Evolutionary conservation across 768 basidiomycete genomes (phyloP).

Genomic region (Podaxis rugospora): DNA sequence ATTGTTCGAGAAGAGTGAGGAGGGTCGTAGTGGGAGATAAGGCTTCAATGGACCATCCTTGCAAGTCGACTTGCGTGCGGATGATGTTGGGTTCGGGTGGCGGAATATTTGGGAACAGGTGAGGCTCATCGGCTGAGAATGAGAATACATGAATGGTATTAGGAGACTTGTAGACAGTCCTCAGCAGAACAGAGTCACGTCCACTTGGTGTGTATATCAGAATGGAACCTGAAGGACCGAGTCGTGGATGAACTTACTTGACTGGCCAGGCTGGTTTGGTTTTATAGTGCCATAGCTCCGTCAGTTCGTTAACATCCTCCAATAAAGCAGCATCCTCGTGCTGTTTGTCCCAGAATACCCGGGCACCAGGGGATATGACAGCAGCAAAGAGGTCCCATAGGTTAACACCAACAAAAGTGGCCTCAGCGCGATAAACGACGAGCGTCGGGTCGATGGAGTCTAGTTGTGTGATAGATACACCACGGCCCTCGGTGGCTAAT

Average conservation of each 20-base stretch:
- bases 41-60: slow-evolving; percentile 96
- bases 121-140: slow-evolving; percentile 88
- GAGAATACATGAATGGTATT: slow-evolving; percentile 93
- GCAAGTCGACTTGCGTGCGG: slow-evolving; percentile 94
- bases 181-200: slow-evolving; percentile 84
- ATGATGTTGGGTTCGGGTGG: slow-evolving; percentile 72
- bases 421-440: slow-evolving; percentile 94
- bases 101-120: slow-evolving; percentile 76
- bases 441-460: slow-evolving; percentile 97
- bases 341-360: slow-evolving; percentile 83
- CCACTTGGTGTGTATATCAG: slow-evolving; percentile 46
- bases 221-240: slow-evolving; percentile 3
- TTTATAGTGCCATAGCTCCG: slow-evolving; percentile 91
- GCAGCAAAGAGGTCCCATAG: slow-evolving; percentile 93
- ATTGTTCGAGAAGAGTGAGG: slow-evolving; percentile 92
- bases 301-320: slow-evolving; percentile 87
- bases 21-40: slow-evolving; percentile 93
- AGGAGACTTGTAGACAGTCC: slow-evolving; percentile 96
- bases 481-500: slow-evolving; percentile 76
- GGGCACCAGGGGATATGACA: slow-evolving; percentile 81
- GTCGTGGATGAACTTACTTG: slow-evolving; percentile 52
- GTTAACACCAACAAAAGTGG: slow-evolving; percentile 93
- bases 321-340: slow-evolving; percentile 83
- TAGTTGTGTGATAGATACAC: slow-evolving; percentile 92
- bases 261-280: slow-evolving; percentile 92